Evolutionary conservation across 2,329 filamentous ascomycete genomes (phyloP).

Genomic region (Penicillium sp.): DNA sequence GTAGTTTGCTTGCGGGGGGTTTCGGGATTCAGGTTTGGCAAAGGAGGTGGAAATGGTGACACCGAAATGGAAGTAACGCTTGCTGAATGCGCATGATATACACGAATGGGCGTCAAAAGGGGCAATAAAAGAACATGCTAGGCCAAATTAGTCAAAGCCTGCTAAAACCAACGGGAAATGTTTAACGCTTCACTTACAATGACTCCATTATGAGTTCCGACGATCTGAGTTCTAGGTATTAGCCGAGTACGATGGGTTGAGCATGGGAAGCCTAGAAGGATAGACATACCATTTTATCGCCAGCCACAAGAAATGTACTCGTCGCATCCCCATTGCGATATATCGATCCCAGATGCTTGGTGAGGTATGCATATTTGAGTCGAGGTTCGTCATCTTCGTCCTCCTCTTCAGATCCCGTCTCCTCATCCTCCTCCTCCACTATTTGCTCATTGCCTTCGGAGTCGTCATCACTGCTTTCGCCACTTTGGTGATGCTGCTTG

Average conservation of each 20-base stretch:
- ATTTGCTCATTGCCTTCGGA: not conserved
- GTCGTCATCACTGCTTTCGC: slow-evolving; percentile 32
- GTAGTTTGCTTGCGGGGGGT: slow-evolving; percentile 35
- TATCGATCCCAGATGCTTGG: slow-evolving; percentile 74
- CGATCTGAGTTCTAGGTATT: slow-evolving; percentile 61
- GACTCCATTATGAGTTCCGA: slow-evolving; percentile 95
- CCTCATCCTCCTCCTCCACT: slow-evolving; percentile 30
- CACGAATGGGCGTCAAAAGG: slow-evolving; percentile 76
- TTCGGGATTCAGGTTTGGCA: slow-evolving; percentile 48
- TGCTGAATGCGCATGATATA: slow-evolving; percentile 90
- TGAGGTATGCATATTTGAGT: slow-evolving; percentile 89
- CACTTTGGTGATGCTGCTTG: slow-evolving; percentile 18
- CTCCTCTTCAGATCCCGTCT: slow-evolving; percentile 78
- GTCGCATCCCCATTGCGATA: slow-evolving; percentile 97
- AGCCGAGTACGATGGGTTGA: slow-evolving; percentile 26
- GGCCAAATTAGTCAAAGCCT: slow-evolving; percentile 19
- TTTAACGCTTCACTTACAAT: slow-evolving; percentile 66
- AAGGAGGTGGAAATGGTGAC: slow-evolving; percentile 77
- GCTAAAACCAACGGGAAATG: not conserved
- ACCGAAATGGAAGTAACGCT: slow-evolving; percentile 89
- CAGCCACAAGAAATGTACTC: slow-evolving; percentile 84
- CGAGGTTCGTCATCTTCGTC: slow-evolving; percentile 95
- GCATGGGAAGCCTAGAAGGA: not conserved
- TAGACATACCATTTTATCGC: slow-evolving; percentile 85
- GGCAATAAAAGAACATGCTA: slow-evolving; percentile 87